Percentiles rank a stretch among this genome's conserved stretches.
Evolutionary conservation across 2,329 filamentous ascomycete species (phyloP).

Genomic region (Oidium heveae): DNA sequence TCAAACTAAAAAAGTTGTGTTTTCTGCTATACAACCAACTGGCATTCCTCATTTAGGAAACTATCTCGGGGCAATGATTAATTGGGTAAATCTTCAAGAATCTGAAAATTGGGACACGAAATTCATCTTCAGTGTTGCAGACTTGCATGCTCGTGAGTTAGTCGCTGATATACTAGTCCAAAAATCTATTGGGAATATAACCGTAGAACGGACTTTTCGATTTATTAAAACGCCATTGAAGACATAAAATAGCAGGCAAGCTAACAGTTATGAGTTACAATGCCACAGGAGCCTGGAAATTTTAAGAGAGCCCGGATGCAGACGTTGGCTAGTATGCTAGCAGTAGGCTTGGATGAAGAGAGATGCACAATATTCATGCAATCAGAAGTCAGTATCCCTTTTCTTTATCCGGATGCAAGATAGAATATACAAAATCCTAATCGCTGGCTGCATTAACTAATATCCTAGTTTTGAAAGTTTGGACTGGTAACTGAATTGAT

Average conservation of each 20-base stretch:
- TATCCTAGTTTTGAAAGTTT: neutral
- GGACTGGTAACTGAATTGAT: conserved; percentile 44
- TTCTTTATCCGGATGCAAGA: neutral
- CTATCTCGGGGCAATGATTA: conserved; percentile 67
- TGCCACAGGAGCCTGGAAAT: conserved; percentile 35
- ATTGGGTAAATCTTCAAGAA: conserved; percentile 67
- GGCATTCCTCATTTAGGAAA: conserved; percentile 87
- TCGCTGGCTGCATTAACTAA: neutral
- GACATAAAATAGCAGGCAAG: no score
- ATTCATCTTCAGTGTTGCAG: conserved; percentile 69
- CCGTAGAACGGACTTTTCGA: no score
- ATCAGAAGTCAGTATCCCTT: conserved; percentile 28
- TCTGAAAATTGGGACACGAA: conserved; percentile 27
- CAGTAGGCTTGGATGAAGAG: conserved; percentile 60
- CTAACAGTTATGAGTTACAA: conserved; percentile 30
- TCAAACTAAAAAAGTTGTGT: conserved; percentile 26
- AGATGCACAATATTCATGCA: conserved; percentile 63
- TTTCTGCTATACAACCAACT: conserved; percentile 93
- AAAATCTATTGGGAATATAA: neutral
- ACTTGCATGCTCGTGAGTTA: conserved; percentile 39
- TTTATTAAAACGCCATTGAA: no score
- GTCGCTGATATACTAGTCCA: neutral
- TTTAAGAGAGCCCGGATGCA: conserved; percentile 44
- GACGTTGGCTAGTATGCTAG: conserved; percentile 55
- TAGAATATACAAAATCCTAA: neutral